Evolutionary conservation across 495 filamentous ascomycete species (phyloP).

Genomic region (Stereocaulon alpinum): DNA sequence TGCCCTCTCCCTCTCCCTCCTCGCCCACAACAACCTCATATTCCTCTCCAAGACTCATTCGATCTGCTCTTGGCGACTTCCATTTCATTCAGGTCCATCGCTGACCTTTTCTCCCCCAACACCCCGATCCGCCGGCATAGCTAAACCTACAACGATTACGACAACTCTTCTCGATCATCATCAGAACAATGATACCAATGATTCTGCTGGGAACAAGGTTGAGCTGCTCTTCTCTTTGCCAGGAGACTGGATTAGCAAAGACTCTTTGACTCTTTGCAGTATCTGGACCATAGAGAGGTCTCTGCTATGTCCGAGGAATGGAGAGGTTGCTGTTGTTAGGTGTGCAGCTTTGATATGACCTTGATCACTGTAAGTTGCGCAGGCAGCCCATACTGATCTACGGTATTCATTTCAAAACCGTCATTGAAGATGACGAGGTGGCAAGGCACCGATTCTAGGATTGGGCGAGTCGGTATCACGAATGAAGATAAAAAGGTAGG

Average conservation of each 20-base stretch:
- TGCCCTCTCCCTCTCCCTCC: slow-evolving; percentile 13
- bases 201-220: not conserved
- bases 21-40: slow-evolving; percentile 16
- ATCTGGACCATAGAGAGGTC: slow-evolving; percentile 23
- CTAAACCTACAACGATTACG: not conserved
- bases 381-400: not conserved
- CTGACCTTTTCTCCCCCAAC: not conserved
- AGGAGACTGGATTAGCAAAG: slow-evolving; percentile 22
- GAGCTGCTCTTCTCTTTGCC: slow-evolving; percentile 20
- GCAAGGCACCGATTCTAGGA: not conserved
- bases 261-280: slow-evolving; percentile 22
- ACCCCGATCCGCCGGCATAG: not conserved
- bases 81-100: slow-evolving; percentile 3
- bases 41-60: slow-evolving; percentile 15
- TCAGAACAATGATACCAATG: not conserved
- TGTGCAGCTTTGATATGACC: slow-evolving; percentile 18
- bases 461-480: not conserved
- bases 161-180: not conserved
- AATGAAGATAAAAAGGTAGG: not conserved
- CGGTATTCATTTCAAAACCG: not conserved
- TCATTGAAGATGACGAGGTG: not conserved
- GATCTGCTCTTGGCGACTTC: slow-evolving; percentile 16
- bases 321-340: slow-evolving; percentile 25
- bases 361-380: not conserved
- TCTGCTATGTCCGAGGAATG: slow-evolving; percentile 28